phyloP scores from a whole-genome alignment of 371 early-diverging fungal species.

The Apophysomyces trapeziformis region DNA sequence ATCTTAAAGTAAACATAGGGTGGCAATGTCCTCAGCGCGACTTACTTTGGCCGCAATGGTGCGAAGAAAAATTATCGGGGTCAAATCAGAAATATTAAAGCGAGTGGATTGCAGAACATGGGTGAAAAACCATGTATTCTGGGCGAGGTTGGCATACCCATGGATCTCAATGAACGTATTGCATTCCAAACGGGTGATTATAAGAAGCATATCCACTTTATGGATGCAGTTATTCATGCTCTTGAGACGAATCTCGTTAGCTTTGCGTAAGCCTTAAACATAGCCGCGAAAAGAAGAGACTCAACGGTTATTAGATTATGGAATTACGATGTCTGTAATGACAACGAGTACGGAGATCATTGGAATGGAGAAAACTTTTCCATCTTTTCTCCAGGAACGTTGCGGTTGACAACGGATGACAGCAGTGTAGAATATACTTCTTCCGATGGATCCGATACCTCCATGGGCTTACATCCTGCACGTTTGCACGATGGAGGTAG shows the following conservation, averaged over 20 bases:
- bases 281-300: too few relatives aligned
- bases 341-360: constrained; percentile 78
- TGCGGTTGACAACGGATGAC: constrained; percentile 10
- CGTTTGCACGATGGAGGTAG: constrained; percentile 77
- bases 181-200: constrained; percentile 78
- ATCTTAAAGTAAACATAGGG: constrained; percentile 43
- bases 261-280: constrained; percentile 62
- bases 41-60: constrained; percentile 81
- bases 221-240: constrained; percentile 76
- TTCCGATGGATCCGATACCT: constrained; percentile 17
- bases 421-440: not conserved
- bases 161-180: constrained; percentile 77
- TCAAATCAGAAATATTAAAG: constrained; percentile 73
- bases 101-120: constrained; percentile 61
- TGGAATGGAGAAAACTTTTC: constrained; percentile 94
- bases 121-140: constrained; percentile 71
- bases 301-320: constrained; percentile 58
- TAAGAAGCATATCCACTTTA: constrained; percentile 65
- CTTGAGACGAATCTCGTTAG: constrained; percentile 77
- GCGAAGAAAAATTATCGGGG: constrained; percentile 76
- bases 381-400: constrained; percentile 56
- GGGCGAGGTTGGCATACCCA: constrained; percentile 88
- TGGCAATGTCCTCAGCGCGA: constrained; percentile 72
- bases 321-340: constrained; percentile 85
- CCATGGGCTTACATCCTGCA: constrained; percentile 34